These are phyloP conservation scores for Ceratocystis variospora DNA, from an alignment of 2,329 filamentous ascomycete species.

Conservation along the genomic window DNA sequence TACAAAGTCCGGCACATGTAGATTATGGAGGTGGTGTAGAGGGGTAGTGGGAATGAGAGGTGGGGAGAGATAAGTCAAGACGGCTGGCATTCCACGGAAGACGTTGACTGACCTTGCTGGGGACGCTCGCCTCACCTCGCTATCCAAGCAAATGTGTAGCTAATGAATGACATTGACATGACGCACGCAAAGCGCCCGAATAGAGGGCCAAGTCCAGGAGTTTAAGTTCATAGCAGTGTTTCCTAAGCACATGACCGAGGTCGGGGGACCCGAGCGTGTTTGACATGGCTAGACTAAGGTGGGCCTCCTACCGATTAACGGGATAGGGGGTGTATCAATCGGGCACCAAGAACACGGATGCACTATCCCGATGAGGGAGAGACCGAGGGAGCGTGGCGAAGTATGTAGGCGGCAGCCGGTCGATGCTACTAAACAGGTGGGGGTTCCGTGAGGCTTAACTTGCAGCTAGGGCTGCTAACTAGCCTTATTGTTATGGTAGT, in stretches of 20 bases:
- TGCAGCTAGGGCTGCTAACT: no score
- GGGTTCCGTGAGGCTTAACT: no score
- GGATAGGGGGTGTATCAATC: neutral
- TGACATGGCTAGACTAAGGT: neutral
- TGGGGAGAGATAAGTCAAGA: neutral
- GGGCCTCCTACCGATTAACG: neutral
- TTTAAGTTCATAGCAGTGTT: neutral
- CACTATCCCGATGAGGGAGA: neutral
- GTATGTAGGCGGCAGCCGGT: neutral
- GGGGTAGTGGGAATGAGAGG: neutral
- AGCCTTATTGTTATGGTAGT: no score
- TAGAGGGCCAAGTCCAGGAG: neutral
- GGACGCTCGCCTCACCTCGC: neutral
- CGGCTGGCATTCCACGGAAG: neutral
- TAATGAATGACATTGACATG: constrained; percentile 9
- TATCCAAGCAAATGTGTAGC: constrained; percentile 2
- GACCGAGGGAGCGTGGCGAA: neutral
- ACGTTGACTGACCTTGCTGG: neutral
- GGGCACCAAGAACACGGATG: neutral
- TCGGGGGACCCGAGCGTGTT: neutral
- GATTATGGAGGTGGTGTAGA: constrained; percentile 21
- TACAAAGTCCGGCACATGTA: constrained; percentile 62
- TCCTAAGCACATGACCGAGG: neutral
- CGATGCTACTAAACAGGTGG: no score
- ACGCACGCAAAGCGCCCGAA: neutral